Percentiles rank a stretch among this genome's conserved stretches.
Conservation (phyloP, 2,329 filamentous ascomycete species). For the Rutstroemia sp. region DNA sequence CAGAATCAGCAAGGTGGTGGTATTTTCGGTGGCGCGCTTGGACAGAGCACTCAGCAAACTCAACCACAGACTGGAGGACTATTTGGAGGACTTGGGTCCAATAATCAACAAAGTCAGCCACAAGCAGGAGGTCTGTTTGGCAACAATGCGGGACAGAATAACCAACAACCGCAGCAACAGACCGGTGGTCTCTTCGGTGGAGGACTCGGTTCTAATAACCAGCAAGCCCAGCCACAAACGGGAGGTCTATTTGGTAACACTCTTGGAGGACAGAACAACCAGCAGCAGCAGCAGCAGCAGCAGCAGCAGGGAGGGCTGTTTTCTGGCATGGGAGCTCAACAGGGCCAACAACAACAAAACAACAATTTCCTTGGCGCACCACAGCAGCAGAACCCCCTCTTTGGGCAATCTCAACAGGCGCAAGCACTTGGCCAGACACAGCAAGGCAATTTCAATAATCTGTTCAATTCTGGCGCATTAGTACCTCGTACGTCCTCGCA, state of each 20-base stretch:
- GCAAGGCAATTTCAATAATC: constrained; percentile 21
- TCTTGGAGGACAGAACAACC: not conserved
- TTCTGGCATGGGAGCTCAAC: constrained; percentile 11
- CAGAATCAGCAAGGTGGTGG: constrained; percentile 12
- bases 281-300: constrained; percentile 8
- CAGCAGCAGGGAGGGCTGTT: constrained; percentile 11
- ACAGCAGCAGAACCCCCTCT: constrained; percentile 9
- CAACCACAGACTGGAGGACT: constrained; percentile 27
- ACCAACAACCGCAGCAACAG: constrained; percentile 11
- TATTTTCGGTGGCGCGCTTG: constrained; percentile 15
- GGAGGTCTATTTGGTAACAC: no score
- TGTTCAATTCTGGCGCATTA: constrained; percentile 25
- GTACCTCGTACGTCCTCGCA: constrained; percentile 22
- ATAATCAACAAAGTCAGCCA: constrained; percentile 22
- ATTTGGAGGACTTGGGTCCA: constrained; percentile 20
- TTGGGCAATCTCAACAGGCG: constrained; percentile 12
- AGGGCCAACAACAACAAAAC: constrained; percentile 10
- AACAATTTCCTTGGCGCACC: constrained; percentile 10
- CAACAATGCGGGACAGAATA: constrained; percentile 2
- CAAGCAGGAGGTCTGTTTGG: constrained; percentile 11
- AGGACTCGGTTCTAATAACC: constrained; percentile 6
- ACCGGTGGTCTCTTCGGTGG: constrained; percentile 7
- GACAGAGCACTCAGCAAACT: constrained; percentile 19
- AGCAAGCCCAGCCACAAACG: constrained; percentile 8
- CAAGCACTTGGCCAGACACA: constrained; percentile 10